A percentile compares a stretch with the other conserved stretches of the same genome.
These are phyloP conservation scores for Hamigera avellanea DNA, from an alignment of 495 filamentous ascomycete species.

Conservation along the genomic window DNA sequence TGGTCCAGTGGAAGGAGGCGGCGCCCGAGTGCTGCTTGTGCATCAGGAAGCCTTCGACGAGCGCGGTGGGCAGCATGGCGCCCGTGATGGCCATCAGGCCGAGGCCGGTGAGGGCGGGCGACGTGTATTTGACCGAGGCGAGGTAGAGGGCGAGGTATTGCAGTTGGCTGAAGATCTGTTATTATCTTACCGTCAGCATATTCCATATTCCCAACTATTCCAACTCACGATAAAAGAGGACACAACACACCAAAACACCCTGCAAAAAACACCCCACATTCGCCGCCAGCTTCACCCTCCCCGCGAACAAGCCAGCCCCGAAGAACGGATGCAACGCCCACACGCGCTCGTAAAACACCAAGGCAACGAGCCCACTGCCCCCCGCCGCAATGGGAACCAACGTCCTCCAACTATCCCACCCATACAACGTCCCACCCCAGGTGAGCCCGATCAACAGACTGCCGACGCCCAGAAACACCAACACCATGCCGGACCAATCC, in stretches of 20 bases:
- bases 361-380: slow-evolving; percentile 21
- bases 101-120: slow-evolving; percentile 44
- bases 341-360: slow-evolving; percentile 37
- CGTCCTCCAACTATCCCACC: slow-evolving; percentile 30
- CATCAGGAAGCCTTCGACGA: slow-evolving; percentile 39
- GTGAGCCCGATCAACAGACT: slow-evolving; percentile 23
- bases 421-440: slow-evolving; percentile 22
- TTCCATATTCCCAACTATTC: background rate
- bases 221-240: slow-evolving; percentile 3
- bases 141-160: slow-evolving; percentile 59
- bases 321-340: slow-evolving; percentile 41
- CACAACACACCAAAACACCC: slow-evolving; percentile 33
- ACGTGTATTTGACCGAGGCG: slow-evolving; percentile 42
- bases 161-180: slow-evolving; percentile 33
- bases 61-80: slow-evolving; percentile 32
- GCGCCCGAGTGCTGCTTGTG: slow-evolving; percentile 24
- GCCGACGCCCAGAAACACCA: slow-evolving; percentile 19
- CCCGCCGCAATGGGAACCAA: slow-evolving; percentile 44
- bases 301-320: slow-evolving; percentile 36
- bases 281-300: slow-evolving; percentile 18
- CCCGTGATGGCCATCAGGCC: slow-evolving; percentile 37
- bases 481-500: slow-evolving; percentile 25
- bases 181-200: slow-evolving; percentile 1
- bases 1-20: slow-evolving; percentile 37
- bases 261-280: slow-evolving; percentile 43